Conservation (phyloP, 2,329 filamentous ascomycete genomes). For the Grosmannia clavigera region DNA sequence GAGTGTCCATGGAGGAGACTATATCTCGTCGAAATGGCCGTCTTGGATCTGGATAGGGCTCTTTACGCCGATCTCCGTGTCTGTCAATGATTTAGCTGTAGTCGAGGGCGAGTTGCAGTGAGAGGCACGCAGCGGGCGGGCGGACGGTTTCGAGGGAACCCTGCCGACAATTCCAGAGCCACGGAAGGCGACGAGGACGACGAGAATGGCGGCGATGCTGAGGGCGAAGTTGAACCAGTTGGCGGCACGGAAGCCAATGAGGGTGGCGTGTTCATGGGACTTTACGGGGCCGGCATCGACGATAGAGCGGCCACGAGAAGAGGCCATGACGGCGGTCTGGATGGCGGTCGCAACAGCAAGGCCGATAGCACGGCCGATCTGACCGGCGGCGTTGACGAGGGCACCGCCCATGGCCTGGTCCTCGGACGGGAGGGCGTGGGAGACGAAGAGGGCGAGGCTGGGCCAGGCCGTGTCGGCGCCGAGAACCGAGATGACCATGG, state of each 20-base stretch:
- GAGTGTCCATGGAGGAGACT: background rate
- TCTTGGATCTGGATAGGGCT: background rate
- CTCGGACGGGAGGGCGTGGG: conserved; percentile 45
- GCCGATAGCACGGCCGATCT: conserved; percentile 53
- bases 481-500: conserved; percentile 52
- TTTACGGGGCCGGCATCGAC: conserved; percentile 29
- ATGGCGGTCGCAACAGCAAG: conserved; percentile 53
- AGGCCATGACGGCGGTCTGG: conserved; percentile 48
- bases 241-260: conserved; percentile 35
- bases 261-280: conserved; percentile 31
- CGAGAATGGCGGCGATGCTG: conserved; percentile 26
- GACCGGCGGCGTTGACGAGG: conserved; percentile 53
- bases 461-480: conserved; percentile 58
- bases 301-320: conserved; percentile 29
- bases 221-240: conserved; percentile 41
- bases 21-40: background rate
- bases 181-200: conserved; percentile 36
- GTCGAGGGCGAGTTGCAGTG: background rate
- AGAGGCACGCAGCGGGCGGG: background rate
- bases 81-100: background rate
- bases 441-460: conserved; percentile 52
- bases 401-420: conserved; percentile 59
- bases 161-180: conserved; percentile 39
- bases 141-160: background rate
- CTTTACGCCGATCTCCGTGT: background rate